Conservation (phyloP, 805 yeast species). For the Soucietia sequanensis region DNA sequence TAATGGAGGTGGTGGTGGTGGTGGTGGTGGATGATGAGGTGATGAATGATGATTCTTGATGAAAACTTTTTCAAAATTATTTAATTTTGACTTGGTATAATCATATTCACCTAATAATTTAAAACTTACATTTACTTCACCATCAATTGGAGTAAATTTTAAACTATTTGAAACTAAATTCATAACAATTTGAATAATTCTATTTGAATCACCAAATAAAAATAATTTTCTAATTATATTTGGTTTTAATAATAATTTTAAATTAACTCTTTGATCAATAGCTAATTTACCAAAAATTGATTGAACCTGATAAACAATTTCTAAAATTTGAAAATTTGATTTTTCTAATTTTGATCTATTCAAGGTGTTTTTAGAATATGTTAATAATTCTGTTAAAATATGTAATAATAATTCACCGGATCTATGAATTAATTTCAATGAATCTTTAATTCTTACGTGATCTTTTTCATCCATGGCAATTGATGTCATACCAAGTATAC, state of each 20-base stretch:
- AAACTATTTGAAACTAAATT: slow-evolving; percentile 87
- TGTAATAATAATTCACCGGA: slow-evolving; percentile 90
- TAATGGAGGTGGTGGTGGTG: not conserved
- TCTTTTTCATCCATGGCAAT: slow-evolving; percentile 88
- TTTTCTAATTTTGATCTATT: slow-evolving; percentile 82
- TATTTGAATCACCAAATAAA: slow-evolving; percentile 81
- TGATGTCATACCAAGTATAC: slow-evolving; percentile 93
- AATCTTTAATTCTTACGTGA: slow-evolving; percentile 62
- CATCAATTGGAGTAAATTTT: slow-evolving; percentile 90
- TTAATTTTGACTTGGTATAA: slow-evolving; percentile 39
- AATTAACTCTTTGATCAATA: slow-evolving; percentile 68
- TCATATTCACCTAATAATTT: slow-evolving; percentile 73
- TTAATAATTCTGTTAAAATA: slow-evolving; percentile 83
- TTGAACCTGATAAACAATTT: slow-evolving; percentile 79
- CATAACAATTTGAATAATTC: slow-evolving; percentile 90
- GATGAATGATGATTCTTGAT: slow-evolving; percentile 22
- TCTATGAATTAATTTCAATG: slow-evolving; percentile 78
- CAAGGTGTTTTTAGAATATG: slow-evolving; percentile 89
- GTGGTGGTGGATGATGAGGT: slow-evolving; percentile 5
- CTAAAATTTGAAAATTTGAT: slow-evolving; percentile 74
- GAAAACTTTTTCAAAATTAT: slow-evolving; percentile 46
- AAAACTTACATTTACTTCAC: slow-evolving; percentile 66
- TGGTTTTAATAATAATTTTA: slow-evolving; percentile 64
- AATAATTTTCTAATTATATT: slow-evolving; percentile 59
- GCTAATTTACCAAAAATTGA: slow-evolving; percentile 85